These are phyloP conservation scores for Botrytis pseudocinerea DNA, from an alignment of 2,329 filamentous ascomycete species.

Conservation along the genomic window DNA sequence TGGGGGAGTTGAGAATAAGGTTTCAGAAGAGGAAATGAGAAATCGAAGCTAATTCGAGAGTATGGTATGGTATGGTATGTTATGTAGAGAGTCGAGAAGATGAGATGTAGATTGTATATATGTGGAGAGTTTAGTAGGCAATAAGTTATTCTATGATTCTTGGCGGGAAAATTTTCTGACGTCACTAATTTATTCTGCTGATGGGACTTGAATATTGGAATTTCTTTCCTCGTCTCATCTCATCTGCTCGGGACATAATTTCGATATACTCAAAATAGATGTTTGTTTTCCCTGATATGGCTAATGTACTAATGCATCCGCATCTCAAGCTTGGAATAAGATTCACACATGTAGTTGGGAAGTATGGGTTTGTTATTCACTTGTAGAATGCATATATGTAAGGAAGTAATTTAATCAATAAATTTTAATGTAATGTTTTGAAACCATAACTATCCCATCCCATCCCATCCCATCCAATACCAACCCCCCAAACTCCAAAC, in stretches of 20 bases:
- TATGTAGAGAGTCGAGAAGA: background rate
- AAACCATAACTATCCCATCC: background rate
- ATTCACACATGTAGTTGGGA: background rate
- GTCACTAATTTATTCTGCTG: background rate
- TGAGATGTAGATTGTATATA: background rate
- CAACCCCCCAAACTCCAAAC: background rate
- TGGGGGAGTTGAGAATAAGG: background rate
- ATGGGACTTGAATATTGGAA: background rate
- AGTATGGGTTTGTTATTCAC: background rate
- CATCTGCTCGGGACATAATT: too few relatives aligned
- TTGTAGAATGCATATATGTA: background rate
- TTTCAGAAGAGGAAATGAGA: background rate
- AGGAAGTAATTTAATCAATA: background rate
- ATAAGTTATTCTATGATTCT: background rate
- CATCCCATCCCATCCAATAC: background rate
- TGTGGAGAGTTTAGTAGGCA: background rate
- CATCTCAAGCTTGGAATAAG: background rate
- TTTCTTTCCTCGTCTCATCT: background rate
- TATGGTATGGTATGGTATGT: background rate
- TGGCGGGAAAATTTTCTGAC: background rate
- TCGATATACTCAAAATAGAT: background rate
- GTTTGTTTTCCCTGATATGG: background rate
- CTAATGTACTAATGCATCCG: background rate
- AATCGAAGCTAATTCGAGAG: background rate
- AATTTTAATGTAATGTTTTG: too few relatives aligned